Conservation (phyloP, 805 yeast species). For the Priceomyces medius region DNA sequence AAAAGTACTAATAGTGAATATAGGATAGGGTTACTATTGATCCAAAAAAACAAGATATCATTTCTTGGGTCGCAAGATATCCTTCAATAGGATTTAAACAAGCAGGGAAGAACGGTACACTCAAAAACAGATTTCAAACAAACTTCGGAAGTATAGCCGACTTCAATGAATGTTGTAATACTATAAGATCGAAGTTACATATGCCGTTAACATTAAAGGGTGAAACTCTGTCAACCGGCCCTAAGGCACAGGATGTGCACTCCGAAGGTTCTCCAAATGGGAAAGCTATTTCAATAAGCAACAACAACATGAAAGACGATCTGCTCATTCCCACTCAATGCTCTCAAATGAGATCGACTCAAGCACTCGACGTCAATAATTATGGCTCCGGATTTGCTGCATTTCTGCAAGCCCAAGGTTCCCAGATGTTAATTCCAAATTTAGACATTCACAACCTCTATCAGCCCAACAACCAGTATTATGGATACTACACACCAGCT, state of each 20-base stretch:
- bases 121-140: conserved; percentile 28
- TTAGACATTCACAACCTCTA: background rate
- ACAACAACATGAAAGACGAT: no score
- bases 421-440: background rate
- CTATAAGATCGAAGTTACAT: conserved; percentile 1
- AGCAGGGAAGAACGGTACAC: conserved; percentile 16
- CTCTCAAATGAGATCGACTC: background rate
- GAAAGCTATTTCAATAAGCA: no score
- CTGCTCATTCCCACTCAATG: no score
- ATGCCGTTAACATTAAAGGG: background rate
- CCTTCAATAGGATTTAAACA: conserved; percentile 33
- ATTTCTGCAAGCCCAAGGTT: background rate
- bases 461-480: background rate
- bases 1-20: conserved; percentile 1
- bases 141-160: conserved; percentile 15
- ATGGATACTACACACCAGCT: background rate
- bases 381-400: background rate
- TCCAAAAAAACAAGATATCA: conserved; percentile 6
- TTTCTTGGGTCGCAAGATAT: conserved; percentile 18
- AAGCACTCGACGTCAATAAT: background rate
- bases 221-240: no score
- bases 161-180: conserved; percentile 12
- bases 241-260: no score
- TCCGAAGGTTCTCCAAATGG: no score
- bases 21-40: conserved; percentile 8